A percentile compares a stretch with the other conserved stretches of the same genome.
phyloP scores from a whole-genome alignment of 2,329 filamentous ascomycete species.

The Nectriaceae sp. region DNA sequence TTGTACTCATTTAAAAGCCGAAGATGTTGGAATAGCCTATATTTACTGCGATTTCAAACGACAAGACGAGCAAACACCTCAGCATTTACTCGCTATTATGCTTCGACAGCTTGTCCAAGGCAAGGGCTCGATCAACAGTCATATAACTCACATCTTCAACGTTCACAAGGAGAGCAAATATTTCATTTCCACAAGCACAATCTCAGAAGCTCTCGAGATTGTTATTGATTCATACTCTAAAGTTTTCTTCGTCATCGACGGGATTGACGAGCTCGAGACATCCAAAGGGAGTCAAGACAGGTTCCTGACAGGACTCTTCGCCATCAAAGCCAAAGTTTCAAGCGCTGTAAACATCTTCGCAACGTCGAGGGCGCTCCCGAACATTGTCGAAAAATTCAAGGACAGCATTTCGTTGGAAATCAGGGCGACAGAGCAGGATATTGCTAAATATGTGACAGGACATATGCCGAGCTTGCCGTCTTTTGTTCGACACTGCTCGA shows the following conservation, averaged over 20 bases:
- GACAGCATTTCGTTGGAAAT: slow-evolving; percentile 6
- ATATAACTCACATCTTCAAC: not conserved
- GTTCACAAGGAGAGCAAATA: not conserved
- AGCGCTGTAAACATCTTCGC: not conserved
- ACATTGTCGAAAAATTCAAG: not conserved
- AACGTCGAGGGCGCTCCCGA: not conserved
- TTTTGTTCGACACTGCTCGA: not conserved
- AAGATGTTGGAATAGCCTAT: slow-evolving; percentile 29
- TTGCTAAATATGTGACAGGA: slow-evolving; percentile 5
- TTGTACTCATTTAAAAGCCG: slow-evolving; percentile 10
- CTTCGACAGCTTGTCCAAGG: not conserved
- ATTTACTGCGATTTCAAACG: slow-evolving; percentile 29
- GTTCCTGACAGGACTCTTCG: not conserved
- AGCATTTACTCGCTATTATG: not conserved
- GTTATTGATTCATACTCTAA: not conserved
- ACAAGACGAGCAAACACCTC: not conserved
- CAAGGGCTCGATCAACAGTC: too few species aligned
- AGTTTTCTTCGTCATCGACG: not conserved
- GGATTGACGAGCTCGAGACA: not conserved
- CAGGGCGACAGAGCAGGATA: slow-evolving; percentile 10
- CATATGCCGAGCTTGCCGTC: slow-evolving; percentile 1
- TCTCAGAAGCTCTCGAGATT: not conserved
- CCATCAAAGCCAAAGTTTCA: slow-evolving; percentile 1
- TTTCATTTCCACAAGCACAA: not conserved
- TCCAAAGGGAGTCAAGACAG: not conserved